phyloP scores from a whole-genome alignment of 2,329 filamentous ascomycete genomes.

The Botrytis deweyae region DNA sequence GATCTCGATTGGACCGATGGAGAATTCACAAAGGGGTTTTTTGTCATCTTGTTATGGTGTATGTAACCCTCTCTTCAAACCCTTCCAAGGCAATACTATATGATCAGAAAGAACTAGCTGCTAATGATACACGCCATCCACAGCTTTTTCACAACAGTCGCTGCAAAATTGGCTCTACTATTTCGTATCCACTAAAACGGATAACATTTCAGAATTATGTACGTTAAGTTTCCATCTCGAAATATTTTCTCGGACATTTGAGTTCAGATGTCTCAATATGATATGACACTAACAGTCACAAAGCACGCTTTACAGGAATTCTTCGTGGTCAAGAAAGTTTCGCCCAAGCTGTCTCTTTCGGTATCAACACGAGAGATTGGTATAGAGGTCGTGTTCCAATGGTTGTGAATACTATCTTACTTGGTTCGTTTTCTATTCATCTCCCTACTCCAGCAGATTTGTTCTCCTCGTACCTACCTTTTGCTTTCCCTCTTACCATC shows the following conservation, averaged over 20 bases:
- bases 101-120: background rate
- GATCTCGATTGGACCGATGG: constrained; percentile 62
- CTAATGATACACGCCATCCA: background rate
- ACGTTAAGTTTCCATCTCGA: background rate
- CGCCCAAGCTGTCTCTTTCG: constrained; percentile 46
- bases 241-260: background rate
- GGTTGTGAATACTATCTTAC: constrained; percentile 39
- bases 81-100: background rate
- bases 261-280: too few relatives aligned
- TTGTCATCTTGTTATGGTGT: constrained; percentile 61
- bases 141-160: background rate
- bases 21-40: constrained; percentile 65
- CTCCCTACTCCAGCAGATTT: background rate
- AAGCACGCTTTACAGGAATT: constrained; percentile 43
- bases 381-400: constrained; percentile 45
- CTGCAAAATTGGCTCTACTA: constrained; percentile 11
- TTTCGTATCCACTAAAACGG: constrained; percentile 21
- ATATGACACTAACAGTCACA: background rate
- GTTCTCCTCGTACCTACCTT: background rate
- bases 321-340: constrained; percentile 48
- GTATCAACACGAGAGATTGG: constrained; percentile 46
- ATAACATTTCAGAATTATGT: constrained; percentile 14
- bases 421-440: background rate
- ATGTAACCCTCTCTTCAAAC: constrained; percentile 2
- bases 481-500: background rate